phyloP scores from a whole-genome alignment of 306 rosid genomes.

The Oemleria cerasiformis region DNA sequence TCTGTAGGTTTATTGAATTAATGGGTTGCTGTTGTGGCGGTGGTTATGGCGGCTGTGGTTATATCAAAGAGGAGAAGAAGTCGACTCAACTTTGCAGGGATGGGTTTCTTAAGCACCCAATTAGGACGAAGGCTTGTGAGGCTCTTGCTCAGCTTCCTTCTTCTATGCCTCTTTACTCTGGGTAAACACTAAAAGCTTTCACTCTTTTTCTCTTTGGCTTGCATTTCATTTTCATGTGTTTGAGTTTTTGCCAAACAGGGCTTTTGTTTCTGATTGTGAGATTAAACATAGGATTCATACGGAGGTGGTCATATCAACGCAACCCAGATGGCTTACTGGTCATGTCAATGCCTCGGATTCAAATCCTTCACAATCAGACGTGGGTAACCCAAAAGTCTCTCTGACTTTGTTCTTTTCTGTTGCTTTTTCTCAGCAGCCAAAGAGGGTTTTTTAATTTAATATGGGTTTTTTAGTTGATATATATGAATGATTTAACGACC shows the following conservation, averaged over 20 bases:
- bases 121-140: slow-evolving; percentile 63
- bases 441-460: background rate
- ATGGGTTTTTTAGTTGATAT: too few relatives aligned
- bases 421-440: background rate
- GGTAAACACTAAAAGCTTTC: slow-evolving; percentile 25
- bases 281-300: slow-evolving; percentile 53
- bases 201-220: background rate
- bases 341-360: slow-evolving; percentile 31
- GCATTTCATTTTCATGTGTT: background rate
- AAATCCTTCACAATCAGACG: slow-evolving; percentile 27
- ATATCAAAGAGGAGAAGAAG: slow-evolving; percentile 35
- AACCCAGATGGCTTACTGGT: slow-evolving; percentile 58
- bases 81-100: slow-evolving; percentile 50
- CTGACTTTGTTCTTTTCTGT: slow-evolving; percentile 3
- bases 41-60: slow-evolving; percentile 20
- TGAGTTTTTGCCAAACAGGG: background rate
- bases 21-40: slow-evolving; percentile 79
- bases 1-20: slow-evolving; percentile 65
- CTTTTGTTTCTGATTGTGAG: slow-evolving; percentile 5
- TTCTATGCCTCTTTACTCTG: slow-evolving; percentile 53
- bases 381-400: slow-evolving; percentile 13
- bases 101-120: slow-evolving; percentile 40
- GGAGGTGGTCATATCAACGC: slow-evolving; percentile 70
- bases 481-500: too few relatives aligned
- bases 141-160: slow-evolving; percentile 63